Base-by-base conservation (phyloP, 257 asterid species). In the Coffea canephora region DNA sequence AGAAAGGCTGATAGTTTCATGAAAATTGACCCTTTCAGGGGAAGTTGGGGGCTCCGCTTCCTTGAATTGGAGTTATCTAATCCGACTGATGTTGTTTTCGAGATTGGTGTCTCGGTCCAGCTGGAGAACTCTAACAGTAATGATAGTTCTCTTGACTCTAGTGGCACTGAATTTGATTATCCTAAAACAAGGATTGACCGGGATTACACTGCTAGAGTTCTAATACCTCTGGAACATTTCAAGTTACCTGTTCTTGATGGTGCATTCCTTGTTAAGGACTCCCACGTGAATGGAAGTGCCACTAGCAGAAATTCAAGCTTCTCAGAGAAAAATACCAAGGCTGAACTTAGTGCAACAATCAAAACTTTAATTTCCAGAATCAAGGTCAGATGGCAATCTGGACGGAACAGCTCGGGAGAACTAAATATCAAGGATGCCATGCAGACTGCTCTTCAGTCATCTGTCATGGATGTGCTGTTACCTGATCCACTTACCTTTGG, bases 1-100 rank as follows among this genome's bases (percentile, higher is more conserved):
- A 88, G 85, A 82, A 91, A 86, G 80, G 79, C 91, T 50, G 98
- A 94, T 78, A 88, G 93, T 79, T 91, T 92, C 81, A 85, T 96
- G 95, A 94, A 92, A 88, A 89, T 96, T 45, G 98, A 96, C 85
- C 99, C 99, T 73, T 92, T 92, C 89, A 91, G 98, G 85, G 99
- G 99, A 86, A 96, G 99, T 87, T 96, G 99, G 99, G 99, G 99
- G 64, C 87, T 96, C 68, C 98, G 97, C 73, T 94, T 96, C 81
- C 98, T 96, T 79, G 99, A 96, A 83, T 80, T 96, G 82, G 98
- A 96, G 88, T 80, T 96, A 83, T 96, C 90, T 84, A 96, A 96
- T 87, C 98, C 97, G 57, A 96, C 99, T 39, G 99, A 96, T 84
- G 92, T 91, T 64, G 97, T 92, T 83, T 96, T 96, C 75, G 99